Evolutionary conservation across 768 basidiomycete genomes (phyloP).

Genomic region (Amyloporia xantha): DNA sequence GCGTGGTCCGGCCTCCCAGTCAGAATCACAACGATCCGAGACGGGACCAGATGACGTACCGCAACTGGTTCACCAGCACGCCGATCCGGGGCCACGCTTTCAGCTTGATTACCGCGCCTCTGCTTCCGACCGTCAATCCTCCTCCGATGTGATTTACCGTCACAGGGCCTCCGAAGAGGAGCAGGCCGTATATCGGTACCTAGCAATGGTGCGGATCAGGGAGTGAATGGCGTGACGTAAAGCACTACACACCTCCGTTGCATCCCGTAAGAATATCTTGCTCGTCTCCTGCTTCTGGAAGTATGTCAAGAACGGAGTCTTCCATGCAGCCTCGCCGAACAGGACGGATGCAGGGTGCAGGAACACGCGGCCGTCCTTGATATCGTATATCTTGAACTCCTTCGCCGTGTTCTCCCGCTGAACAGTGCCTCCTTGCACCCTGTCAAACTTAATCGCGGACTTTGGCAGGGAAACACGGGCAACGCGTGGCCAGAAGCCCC

Average conservation of each 20-base stretch:
- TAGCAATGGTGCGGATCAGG: constrained; percentile 21
- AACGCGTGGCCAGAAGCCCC: constrained; percentile 82
- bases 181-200: constrained; percentile 82
- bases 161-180: constrained; percentile 80
- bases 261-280: constrained; percentile 83
- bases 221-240: background rate
- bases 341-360: constrained; percentile 78
- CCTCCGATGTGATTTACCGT: constrained; percentile 74
- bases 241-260: constrained; percentile 58
- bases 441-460: constrained; percentile 76
- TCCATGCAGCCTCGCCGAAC: constrained; percentile 69
- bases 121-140: constrained; percentile 58
- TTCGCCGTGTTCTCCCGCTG: constrained; percentile 79
- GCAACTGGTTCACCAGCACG: constrained; percentile 78
- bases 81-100: constrained; percentile 89
- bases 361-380: constrained; percentile 58
- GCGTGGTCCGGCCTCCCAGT: constrained; percentile 2
- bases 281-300: constrained; percentile 78
- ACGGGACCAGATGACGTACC: constrained; percentile 37
- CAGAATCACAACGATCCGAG: background rate
- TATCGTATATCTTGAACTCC: constrained; percentile 79
- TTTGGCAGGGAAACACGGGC: constrained; percentile 70
- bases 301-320: constrained; percentile 73
- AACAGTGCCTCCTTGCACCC: constrained; percentile 75
- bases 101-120: constrained; percentile 51